Percentiles rank a stretch among this genome's conserved stretches.
Evolutionary conservation across 2,329 filamentous ascomycete species (phyloP).

Genomic region (Neophaeococcomyces aloes): DNA sequence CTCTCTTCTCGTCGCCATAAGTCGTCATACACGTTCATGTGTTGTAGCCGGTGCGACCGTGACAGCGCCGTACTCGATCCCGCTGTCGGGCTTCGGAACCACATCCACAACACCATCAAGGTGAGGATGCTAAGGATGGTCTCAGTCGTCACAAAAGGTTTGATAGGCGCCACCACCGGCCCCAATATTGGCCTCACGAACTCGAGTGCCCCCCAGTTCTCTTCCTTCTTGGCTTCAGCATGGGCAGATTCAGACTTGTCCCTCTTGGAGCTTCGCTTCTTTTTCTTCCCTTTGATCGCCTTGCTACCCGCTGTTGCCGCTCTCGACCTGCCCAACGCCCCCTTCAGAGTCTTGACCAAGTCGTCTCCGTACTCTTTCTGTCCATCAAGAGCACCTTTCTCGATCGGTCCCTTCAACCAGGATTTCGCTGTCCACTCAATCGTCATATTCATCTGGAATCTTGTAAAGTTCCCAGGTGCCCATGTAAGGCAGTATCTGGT

Average conservation of each 20-base stretch:
- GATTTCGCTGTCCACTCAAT: conserved; percentile 97
- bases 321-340: conserved; percentile 56
- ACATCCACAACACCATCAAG: conserved; percentile 61
- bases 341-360: conserved; percentile 62
- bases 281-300: conserved; percentile 38
- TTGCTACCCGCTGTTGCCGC: conserved; percentile 38
- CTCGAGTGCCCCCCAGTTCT: conserved; percentile 70
- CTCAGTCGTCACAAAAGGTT: conserved; percentile 63
- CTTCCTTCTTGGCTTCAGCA: conserved; percentile 30
- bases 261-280: conserved; percentile 45
- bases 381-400: conserved; percentile 87
- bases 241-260: conserved; percentile 38
- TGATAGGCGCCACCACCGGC: conserved; percentile 58
- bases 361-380: conserved; percentile 75
- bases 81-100: conserved; percentile 47
- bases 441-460: conserved; percentile 75
- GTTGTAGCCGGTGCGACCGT: conserved; percentile 50
- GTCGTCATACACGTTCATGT: conserved; percentile 70
- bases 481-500: conserved; percentile 92
- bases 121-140: conserved; percentile 65
- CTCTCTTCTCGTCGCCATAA: conserved; percentile 83
- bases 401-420: conserved; percentile 93
- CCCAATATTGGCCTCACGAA: conserved; percentile 60
- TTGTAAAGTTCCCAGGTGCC: conserved; percentile 76
- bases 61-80: conserved; percentile 29